Base-by-base conservation (phyloP, 176 grass and related monocot species). In the Oryza meyeriana region DNA sequence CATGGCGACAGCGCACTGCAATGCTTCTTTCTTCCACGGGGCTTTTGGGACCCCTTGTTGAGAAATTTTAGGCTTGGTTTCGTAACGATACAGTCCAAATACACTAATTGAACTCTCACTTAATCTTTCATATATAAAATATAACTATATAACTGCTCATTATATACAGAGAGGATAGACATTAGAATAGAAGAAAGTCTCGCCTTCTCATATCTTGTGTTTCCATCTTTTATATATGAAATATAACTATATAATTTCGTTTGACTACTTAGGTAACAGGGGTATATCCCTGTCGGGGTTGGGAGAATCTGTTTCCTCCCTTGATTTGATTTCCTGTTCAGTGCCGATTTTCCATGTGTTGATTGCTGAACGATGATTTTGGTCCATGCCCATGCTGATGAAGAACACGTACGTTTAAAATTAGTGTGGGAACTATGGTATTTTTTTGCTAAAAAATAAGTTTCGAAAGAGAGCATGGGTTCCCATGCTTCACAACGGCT, bases 281-380 rank as follows among this genome's bases (percentile, higher is more conserved):
- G n/a, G n/a, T n/a, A n/a, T n/a, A n/a, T n/a, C n/a, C n/a, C 33
- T 34, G 81, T 48, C 68, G 81, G 75, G 68, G 74, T 20, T 36
- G 64, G 24, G 64, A 39, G n/a, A 52, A 13, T 40, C 16, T 9
- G 30, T 25, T 35, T 33, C 20, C 26, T 18, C 31, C n/a, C n/a
- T n/a, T 55, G 50, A 22, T 28, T 39, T 4, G 3, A 13, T 40
- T 40, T 40, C 24, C 40, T 45, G 39, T 5, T 72, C 40, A n/a
- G 8, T 59, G 55, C n/a, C 55, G 22, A 59, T n/a, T 59, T 59
- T 59, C 22, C 55, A 24, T 59, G 55, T 59, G n/a, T n/a, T 59
- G 55, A 59, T 59, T 59, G 55, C 22, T 59, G 55, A 59, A 59
- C 4, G 8, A 25, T 25, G 55, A 4, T 22, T n/a, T 55, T 59